Base-by-base conservation (phyloP, 78 protist species). In the Paratrimastix pyriformis region DNA sequence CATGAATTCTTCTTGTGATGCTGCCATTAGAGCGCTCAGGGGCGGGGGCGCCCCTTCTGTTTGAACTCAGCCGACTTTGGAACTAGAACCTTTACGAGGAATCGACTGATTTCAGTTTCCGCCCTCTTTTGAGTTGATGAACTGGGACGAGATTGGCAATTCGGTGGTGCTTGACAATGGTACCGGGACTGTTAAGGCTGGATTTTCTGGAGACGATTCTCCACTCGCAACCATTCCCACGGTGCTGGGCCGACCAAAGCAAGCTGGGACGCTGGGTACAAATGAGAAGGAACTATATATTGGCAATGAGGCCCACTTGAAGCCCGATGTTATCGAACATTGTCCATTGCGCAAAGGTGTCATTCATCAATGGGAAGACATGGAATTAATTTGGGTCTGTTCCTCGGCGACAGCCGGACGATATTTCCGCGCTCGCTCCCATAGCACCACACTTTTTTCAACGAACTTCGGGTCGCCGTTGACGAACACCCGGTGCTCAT, bases 311-410 rank as follows among this genome's bases (percentile, higher is more conserved):
- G 81, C 83, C 2, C 65, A 54, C 33, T 13, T 4, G 2, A 45
- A 77, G 9, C 57, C 83, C 30, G 70, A 33, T 0, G 70, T 69
- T 8, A 59, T 59, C 18, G 24, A 6, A 4, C 5, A 0, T 5
- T 6, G 40, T 30, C 71, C 80, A 33, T 2, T 48, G 24, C 33
- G 37, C 50, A 72, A 66, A 5, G 86, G 87, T n/a, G 32, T 62
- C 11, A 54, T 84, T 26, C 46, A 4, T 1, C 73, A 84, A 57
- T 84, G 83, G 83, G 88, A 84, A 24, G 75, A 72, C 58, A 84
- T 84, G 87, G 84, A 65, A 37, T 8, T 40, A 59, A 55, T 84
- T 0, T 84, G 87, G 83, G n/a, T n/a, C n/a, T n/a, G n/a, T n/a
- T n/a, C n/a, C n/a, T n/a, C n/a, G n/a, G n/a, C n/a, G n/a, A n/a